Base-by-base conservation (phyloP, 805 yeast genomes). In the Ogataea glucozyma region DNA sequence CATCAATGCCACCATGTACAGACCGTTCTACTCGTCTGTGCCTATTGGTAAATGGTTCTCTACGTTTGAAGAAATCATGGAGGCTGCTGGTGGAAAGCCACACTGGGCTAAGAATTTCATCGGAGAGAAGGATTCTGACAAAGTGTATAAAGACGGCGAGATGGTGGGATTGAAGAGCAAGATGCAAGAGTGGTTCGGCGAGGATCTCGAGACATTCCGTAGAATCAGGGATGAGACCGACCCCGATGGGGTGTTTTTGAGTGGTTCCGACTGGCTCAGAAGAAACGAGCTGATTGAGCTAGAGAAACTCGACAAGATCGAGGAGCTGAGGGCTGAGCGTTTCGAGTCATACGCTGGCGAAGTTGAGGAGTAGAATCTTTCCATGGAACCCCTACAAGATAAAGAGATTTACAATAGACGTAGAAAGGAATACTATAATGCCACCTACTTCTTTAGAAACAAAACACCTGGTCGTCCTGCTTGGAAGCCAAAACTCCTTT, bases 91-190 rank as follows among this genome's bases (percentile, higher is more conserved):
- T 26, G 99, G 99, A 32, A 86, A 82, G 62, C 99, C 99, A 2
- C 99, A 91, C 64, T 91, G 99, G 99, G 99, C 99, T 13, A 91
- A 91, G 71, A 90, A 89, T 65, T 91, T 88, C 63, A 70, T 86
- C 43, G 95, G 96, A 1, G 67, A 76, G 3, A 62, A 35, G 46
- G 62, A 49, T 38, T 48, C 30, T 56, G 59, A 58, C 2, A 76
- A 73, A 31, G 70, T 67, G 42, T 66, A 69, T 40, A 80, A 76
- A 46, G 83, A 78, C 48, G 84, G 83, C 48, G 81, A 84, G 46
- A 86, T 88, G 93, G 72, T 81, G 54, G 97, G 97, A 1, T 80
- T 88, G 59, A 78, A 81, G 23, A 72, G 76, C 7, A 77, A 78
- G 46, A 78, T 88, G 67, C 70, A 72, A 41, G 79, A 79, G 51